Conservation (phyloP, 106 monocot genomes). For the Alisma plantagoaquatica region DNA sequence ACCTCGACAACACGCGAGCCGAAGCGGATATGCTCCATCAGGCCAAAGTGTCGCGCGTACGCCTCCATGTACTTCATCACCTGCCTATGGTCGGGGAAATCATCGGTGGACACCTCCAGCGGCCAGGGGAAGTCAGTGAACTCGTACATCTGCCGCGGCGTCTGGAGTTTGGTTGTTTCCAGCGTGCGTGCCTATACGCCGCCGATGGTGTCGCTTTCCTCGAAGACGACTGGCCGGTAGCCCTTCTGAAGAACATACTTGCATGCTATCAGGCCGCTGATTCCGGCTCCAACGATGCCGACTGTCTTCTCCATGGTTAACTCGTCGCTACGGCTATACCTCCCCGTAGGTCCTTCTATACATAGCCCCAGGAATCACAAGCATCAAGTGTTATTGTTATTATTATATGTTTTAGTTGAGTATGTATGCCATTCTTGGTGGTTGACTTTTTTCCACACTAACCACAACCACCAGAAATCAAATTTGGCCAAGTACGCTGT, state of each 20-base stretch:
- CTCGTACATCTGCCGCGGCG: constrained; percentile 4
- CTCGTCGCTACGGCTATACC: too few relatives aligned
- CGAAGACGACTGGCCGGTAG: constrained; percentile 34
- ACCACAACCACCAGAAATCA: too few relatives aligned
- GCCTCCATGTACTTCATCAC: background rate
- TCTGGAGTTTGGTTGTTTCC: constrained; percentile 23
- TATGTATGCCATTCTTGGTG: too few relatives aligned
- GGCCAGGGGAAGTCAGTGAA: constrained; percentile 16
- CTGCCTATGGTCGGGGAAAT: background rate
- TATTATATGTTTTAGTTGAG: too few relatives aligned
- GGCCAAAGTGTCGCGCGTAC: constrained; percentile 5
- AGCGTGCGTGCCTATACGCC: constrained; percentile 12
- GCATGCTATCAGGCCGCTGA: constrained; percentile 34
- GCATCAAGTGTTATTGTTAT: too few relatives aligned
- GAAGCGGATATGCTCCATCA: constrained; percentile 17
- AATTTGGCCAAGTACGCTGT: too few relatives aligned
- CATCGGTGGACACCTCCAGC: background rate
- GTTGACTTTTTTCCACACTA: too few relatives aligned
- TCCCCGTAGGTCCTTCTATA: too few relatives aligned
- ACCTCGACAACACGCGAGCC: constrained; percentile 14
- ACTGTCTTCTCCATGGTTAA: too few relatives aligned
- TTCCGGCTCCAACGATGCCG: too few relatives aligned
- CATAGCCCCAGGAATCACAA: too few relatives aligned
- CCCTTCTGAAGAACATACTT: constrained; percentile 24
- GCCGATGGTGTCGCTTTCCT: constrained; percentile 5